Evolutionary conservation across 2,329 filamentous ascomycete genomes (phyloP).

Genomic region (Xylariaceae sp.): DNA sequence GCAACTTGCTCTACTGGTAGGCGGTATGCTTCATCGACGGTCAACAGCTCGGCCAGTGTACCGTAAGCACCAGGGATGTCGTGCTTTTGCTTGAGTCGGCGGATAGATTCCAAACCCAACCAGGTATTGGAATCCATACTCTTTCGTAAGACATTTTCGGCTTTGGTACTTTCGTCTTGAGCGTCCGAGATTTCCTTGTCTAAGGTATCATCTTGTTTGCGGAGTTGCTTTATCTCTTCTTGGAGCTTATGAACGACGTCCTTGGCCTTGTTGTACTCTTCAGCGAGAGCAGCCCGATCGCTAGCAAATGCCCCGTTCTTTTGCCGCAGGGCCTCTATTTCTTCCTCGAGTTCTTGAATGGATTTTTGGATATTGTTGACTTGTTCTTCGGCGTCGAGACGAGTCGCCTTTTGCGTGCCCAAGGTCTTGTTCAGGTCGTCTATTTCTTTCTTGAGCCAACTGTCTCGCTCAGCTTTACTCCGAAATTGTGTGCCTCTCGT

Average conservation of each 20-base stretch:
- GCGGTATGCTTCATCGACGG: constrained; percentile 78
- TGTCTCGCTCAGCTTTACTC: constrained; percentile 83
- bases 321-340: constrained; percentile 65
- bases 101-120: constrained; percentile 79
- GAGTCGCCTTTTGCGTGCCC: constrained; percentile 76
- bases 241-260: constrained; percentile 73
- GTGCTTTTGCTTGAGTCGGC: constrained; percentile 73
- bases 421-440: constrained; percentile 72
- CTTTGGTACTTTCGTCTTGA: constrained; percentile 69
- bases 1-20: constrained; percentile 90
- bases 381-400: constrained; percentile 79
- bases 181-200: constrained; percentile 72
- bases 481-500: constrained; percentile 81
- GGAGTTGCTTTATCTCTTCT: constrained; percentile 82
- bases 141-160: constrained; percentile 72
- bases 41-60: constrained; percentile 86
- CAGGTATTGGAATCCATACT: constrained; percentile 89
- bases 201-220: constrained; percentile 84
- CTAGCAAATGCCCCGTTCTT: constrained; percentile 76
- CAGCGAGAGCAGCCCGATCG: constrained; percentile 66
- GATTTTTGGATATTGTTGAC: constrained; percentile 66
- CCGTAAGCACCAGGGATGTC: constrained; percentile 86
- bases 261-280: constrained; percentile 71
- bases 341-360: constrained; percentile 67
- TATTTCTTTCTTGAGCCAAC: constrained; percentile 75